These are phyloP conservation scores for Scortechinia acanthostroma DNA, from an alignment of 2,329 filamentous ascomycete genomes.

Conservation along the genomic window DNA sequence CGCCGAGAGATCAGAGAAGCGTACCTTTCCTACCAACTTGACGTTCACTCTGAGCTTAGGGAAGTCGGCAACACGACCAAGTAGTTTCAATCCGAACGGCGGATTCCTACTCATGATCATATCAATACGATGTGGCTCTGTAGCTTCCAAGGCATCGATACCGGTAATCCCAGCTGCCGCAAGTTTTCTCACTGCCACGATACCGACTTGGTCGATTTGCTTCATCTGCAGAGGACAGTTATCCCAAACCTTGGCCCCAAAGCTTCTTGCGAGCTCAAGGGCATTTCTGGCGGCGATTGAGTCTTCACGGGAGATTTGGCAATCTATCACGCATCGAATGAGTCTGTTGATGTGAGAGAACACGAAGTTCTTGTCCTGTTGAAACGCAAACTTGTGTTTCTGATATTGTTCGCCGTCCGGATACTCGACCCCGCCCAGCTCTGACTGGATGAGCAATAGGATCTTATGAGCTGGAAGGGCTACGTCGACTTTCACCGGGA, in stretches of 20 bases:
- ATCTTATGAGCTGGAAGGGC: conserved; percentile 66
- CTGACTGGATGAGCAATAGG: conserved; percentile 69
- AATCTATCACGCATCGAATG: conserved; percentile 71
- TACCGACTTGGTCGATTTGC: conserved; percentile 50
- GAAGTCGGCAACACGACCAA: conserved; percentile 40
- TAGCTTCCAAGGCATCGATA: conserved; percentile 44
- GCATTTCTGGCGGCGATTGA: conserved; percentile 43
- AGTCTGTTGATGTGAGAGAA: conserved; percentile 66
- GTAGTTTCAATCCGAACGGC: conserved; percentile 44
- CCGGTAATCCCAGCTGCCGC: conserved; percentile 42
- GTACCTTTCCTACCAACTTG: conserved; percentile 34
- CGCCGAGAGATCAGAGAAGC: conserved; percentile 2
- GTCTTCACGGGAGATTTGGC: conserved; percentile 45
- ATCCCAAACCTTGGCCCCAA: conserved; percentile 53
- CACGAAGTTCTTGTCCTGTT: conserved; percentile 52
- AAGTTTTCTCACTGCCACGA: conserved; percentile 48
- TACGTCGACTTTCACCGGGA: conserved; percentile 63
- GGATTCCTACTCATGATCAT: conserved; percentile 45
- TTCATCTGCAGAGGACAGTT: conserved; percentile 54
- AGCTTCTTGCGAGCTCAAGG: conserved; percentile 48
- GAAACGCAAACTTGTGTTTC: conserved; percentile 45
- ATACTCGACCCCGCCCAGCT: conserved; percentile 61
- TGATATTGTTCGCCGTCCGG: conserved; percentile 47
- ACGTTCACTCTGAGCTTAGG: conserved; percentile 48
- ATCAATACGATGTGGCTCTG: conserved; percentile 47